Conservation (phyloP, 495 filamentous ascomycete genomes). For the Tetracladium marchalianum region DNA sequence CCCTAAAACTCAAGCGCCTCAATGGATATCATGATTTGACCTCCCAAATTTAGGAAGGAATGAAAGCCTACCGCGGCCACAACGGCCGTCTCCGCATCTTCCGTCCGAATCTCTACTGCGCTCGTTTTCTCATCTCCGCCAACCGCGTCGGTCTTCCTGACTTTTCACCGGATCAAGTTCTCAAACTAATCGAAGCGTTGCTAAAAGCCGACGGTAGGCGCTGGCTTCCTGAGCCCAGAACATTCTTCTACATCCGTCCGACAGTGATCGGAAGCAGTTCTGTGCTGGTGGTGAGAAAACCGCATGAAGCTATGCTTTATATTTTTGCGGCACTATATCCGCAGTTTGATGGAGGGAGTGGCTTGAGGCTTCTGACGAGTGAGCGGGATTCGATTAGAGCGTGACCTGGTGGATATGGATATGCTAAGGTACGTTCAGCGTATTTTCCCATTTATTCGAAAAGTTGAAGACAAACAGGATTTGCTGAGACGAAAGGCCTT, state of each 20-base stretch:
- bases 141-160: slow-evolving; percentile 64
- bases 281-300: slow-evolving; percentile 68
- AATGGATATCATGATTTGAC: too few relatives aligned
- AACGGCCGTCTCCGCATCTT: slow-evolving; percentile 76
- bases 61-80: slow-evolving; percentile 72
- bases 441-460: too few relatives aligned
- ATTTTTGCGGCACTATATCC: slow-evolving; percentile 42
- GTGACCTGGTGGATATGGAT: slow-evolving; percentile 84
- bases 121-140: slow-evolving; percentile 57
- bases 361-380: slow-evolving; percentile 66
- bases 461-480: slow-evolving; percentile 43
- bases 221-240: slow-evolving; percentile 64
- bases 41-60: slow-evolving; percentile 40
- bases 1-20: too few relatives aligned
- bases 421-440: slow-evolving; percentile 47
- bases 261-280: slow-evolving; percentile 71
- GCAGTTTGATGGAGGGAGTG: slow-evolving; percentile 57
- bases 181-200: slow-evolving; percentile 58
- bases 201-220: slow-evolving; percentile 51
- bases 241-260: slow-evolving; percentile 69
- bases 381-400: slow-evolving; percentile 67
- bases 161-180: slow-evolving; percentile 58
- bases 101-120: slow-evolving; percentile 64
- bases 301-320: slow-evolving; percentile 70
- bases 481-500: neutral